Evolutionary conservation across 495 filamentous ascomycete genomes (phyloP), one percentile per base, ranked within the genome.

Genomic region (Melanomma pulvis-pyrius): DNA sequence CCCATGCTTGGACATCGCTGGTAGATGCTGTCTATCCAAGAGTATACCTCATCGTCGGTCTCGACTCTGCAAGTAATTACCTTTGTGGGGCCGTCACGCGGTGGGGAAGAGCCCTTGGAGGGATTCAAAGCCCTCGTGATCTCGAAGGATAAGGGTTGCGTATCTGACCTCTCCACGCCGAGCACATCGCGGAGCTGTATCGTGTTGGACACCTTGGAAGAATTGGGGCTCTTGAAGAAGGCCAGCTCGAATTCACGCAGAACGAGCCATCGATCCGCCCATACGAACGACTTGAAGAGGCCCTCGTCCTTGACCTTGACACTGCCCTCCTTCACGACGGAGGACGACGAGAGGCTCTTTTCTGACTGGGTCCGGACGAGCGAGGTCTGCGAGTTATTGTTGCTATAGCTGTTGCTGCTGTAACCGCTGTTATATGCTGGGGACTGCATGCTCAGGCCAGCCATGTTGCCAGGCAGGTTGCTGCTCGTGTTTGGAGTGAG

Each of bases 11-110:
- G 94, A 74, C 92, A 97, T 64, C 94, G 88, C 63, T 92, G 91
- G 74, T 97, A 97, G 67, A 98, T 94, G 75, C 90, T 90, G 75
- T 98, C 94, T 62, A 97, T 96, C 94, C 94, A 98, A 56, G 96
- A 92, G 74, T 98, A 98, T 36, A 97, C 86, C 68, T 98, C 94
- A 69, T 96, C 93, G 66, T 98, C 96, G 22, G 85, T 88, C 74
- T 96, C 96, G 67, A 98, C 90, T 73, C 90, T 90, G 68, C 96
- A 92, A 26, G 92, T 89, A 41, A 96, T 82, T 11, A 88, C 89
- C 71, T 90, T 91, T 32, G 88, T 87, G 2, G 90, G 83, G 32
- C 90, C 87, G 72, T 97, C 93, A n/a, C 86, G 82, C 1, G 65
- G 82, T 81, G 53, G 83, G 82, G 47, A 83, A 79, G 65, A 88